Conservation (phyloP, 306 rosid species). For the Vicia sativa region DNA sequence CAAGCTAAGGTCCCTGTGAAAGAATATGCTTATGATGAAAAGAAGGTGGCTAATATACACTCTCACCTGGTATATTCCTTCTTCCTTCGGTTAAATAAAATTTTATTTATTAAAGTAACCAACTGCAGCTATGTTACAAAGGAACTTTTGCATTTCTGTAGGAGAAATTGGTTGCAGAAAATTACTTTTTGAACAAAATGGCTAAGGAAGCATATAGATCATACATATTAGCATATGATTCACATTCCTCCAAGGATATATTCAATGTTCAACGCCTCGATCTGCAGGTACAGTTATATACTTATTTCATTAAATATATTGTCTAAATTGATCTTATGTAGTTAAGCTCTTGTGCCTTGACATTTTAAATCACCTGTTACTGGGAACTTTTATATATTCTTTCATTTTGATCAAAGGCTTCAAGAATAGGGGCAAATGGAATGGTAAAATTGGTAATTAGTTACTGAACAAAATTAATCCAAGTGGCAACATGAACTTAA, state of each 20-base stretch:
- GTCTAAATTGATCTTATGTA: constrained; percentile 7
- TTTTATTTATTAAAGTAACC: constrained; percentile 5
- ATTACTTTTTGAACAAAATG: constrained; percentile 67
- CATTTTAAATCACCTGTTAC: not conserved
- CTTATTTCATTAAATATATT: constrained; percentile 6
- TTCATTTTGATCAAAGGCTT: not conserved
- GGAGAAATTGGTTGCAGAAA: constrained; percentile 72
- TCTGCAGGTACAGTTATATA: constrained; percentile 59
- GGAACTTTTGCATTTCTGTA: constrained; percentile 44
- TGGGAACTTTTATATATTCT: not conserved
- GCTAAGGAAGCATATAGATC: constrained; percentile 93
- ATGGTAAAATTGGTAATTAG: not conserved
- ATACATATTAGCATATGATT: constrained; percentile 74
- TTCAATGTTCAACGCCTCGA: constrained; percentile 89
- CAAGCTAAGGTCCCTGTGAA: constrained; percentile 89
- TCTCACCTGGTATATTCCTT: constrained; percentile 71
- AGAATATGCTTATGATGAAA: constrained; percentile 71
- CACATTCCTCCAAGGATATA: constrained; percentile 91
- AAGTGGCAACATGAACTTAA: not conserved
- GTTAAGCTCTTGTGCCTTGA: not conserved
- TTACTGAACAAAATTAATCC: not conserved
- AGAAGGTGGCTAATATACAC: constrained; percentile 77
- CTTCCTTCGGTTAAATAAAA: constrained; percentile 17
- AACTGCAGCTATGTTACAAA: constrained; percentile 24
- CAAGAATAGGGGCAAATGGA: not conserved